Evolutionary conservation across 352 stramenopile species (phyloP).

Genomic region (Peronospora destructor): DNA sequence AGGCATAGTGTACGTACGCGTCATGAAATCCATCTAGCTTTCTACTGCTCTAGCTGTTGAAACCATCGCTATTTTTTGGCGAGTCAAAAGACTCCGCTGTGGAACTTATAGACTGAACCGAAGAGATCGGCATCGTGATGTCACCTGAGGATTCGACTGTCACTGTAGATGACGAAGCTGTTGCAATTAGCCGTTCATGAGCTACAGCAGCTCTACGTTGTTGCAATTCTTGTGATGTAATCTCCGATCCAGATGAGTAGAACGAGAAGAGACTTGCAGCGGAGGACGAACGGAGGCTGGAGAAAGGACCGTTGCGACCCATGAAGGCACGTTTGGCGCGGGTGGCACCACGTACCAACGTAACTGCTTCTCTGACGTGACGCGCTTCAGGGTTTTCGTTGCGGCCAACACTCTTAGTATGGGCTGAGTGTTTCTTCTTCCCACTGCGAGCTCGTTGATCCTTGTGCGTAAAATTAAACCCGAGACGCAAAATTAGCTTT

Average conservation of each 20-base stretch:
- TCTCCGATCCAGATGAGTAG: slow-evolving; percentile 24
- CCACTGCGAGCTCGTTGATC: slow-evolving; percentile 37
- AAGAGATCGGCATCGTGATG: slow-evolving; percentile 20
- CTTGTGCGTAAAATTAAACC: slow-evolving; percentile 60
- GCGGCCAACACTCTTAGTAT: slow-evolving; percentile 51
- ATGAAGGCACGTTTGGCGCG: slow-evolving; percentile 62
- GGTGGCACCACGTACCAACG: slow-evolving; percentile 35
- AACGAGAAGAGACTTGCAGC: slow-evolving; percentile 29
- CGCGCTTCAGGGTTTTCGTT: slow-evolving; percentile 54
- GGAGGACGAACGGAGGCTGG: slow-evolving; percentile 26
- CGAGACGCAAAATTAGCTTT: slow-evolving; percentile 68
- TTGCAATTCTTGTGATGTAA: slow-evolving; percentile 12
- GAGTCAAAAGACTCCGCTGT: slow-evolving; percentile 20
- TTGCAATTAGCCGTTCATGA: slow-evolving; percentile 21
- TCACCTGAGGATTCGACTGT: slow-evolving; percentile 24
- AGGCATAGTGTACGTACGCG: slow-evolving; percentile 21
- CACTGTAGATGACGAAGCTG: slow-evolving; percentile 20
- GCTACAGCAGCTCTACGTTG: slow-evolving; percentile 16
- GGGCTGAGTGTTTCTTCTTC: slow-evolving; percentile 37
- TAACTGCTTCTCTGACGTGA: slow-evolving; percentile 49
- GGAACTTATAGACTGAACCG: slow-evolving; percentile 25
- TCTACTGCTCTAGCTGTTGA: slow-evolving; percentile 19
- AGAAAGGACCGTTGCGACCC: slow-evolving; percentile 21
- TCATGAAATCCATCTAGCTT: slow-evolving; percentile 13
- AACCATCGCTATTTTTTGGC: slow-evolving; percentile 17